Base-by-base conservation (phyloP, 1,284 basidiomycete genomes). In the Entoloma clypeatum region DNA sequence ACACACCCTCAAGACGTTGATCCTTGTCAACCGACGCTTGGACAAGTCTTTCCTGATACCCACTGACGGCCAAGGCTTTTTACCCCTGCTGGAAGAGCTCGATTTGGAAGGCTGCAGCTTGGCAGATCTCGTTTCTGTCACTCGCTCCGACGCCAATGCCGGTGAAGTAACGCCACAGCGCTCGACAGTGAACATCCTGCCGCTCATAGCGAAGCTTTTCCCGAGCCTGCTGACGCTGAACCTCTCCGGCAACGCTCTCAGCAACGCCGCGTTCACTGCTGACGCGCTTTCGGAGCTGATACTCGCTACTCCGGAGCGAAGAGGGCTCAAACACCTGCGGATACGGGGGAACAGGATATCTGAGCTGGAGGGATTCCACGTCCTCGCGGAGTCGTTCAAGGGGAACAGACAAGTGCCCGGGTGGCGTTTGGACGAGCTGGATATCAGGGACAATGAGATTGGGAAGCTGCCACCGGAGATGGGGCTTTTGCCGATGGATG, bases 381-480 rank as follows among this genome's bases (percentile, higher is more conserved):
- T 60, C 7, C 44, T 86, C 8, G 79, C 81, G 16, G 67, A 72
- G 45, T 58, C 69, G 34, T 86, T 87, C 60, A 78, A 72, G 51
- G 79, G 77, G 7, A 75, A 82, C 50, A 67, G 79, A 36, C 67
- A 74, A 9, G 72, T 82, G 2, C 67, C 72, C 0, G 71, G 68
- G 43, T 89, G 84, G 84, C 78, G 75, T 52, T 65, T 89, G 33
- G 85, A 89, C 53, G 86, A 90, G 57, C 60, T 90, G 28, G 87
- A 90, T 60, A 48, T 89, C 52, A 63, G 86, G 46, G 85, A 90
- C 53, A 90, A 90, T 49, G 81, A 85, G 54, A 76, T 90, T 39
- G 68, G 70, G 7, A 79, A 73, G 60, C 59, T 90, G 24, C 79
- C 77, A 0, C 62, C 81, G 4, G 78, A 81, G 54, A 57, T 89